Percentiles rank a stretch among this genome's conserved stretches.
phyloP scores from a whole-genome alignment of 345 rosid genomes.

The Pistacia integerrima region DNA sequence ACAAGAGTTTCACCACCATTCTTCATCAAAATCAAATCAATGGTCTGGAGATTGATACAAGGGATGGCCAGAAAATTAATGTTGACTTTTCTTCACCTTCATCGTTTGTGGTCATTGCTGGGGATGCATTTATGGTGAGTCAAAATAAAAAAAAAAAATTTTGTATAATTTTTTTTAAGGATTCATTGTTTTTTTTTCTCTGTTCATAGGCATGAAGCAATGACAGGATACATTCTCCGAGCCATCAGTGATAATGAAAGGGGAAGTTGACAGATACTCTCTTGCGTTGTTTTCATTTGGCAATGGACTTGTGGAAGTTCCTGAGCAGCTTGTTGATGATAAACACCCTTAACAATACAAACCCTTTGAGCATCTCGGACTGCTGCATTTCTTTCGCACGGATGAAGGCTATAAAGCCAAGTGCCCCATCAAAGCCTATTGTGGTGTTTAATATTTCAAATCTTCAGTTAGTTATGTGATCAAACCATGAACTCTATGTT shows the following conservation, averaged over 20 bases:
- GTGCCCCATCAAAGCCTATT: conserved; percentile 51
- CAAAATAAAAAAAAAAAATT: not conserved
- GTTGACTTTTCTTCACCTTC: conserved; percentile 47
- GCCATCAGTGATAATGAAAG: conserved; percentile 49
- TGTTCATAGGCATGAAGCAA: conserved; percentile 61
- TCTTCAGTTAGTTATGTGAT: not conserved
- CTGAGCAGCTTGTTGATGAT: conserved; percentile 47
- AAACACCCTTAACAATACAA: conserved; percentile 49
- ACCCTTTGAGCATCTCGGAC: conserved; percentile 48
- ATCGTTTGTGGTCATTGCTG: conserved; percentile 56
- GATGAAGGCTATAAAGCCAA: conserved; percentile 43
- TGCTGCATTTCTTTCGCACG: conserved; percentile 41
- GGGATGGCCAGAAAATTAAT: conserved; percentile 45
- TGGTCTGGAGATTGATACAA: conserved; percentile 55
- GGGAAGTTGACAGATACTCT: conserved; percentile 47
- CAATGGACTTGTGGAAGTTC: conserved; percentile 37
- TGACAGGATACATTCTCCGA: conserved; percentile 47
- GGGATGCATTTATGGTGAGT: conserved; percentile 60
- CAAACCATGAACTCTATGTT: not conserved
- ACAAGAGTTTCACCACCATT: conserved; percentile 58
- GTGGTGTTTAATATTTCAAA: conserved; percentile 35
- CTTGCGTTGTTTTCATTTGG: conserved; percentile 46
- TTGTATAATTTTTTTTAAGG: not conserved
- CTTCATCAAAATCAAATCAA: conserved; percentile 62
- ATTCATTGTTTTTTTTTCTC: not conserved